Evolutionary conservation across 108 stramenopile species (phyloP), one percentile per base, ranked within the genome.

Genomic region (Asterionellopsis glacialis): DNA sequence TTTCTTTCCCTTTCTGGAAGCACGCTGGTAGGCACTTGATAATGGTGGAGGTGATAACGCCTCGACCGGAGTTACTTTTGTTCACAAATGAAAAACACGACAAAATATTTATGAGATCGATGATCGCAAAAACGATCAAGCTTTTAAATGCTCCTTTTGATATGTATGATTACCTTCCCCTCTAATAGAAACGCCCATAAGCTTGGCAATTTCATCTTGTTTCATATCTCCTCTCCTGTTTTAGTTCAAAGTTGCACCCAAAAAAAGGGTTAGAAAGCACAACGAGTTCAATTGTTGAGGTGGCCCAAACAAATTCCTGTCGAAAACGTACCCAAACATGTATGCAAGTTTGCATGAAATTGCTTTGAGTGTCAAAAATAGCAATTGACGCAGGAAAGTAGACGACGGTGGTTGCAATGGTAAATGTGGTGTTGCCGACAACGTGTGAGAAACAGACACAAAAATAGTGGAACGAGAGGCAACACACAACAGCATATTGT

Each of bases 331-430:
- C 47, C 93, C 94, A 55, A 97, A 82, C 9, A 99, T 60, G 67
- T 96, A 99, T 18, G 87, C 83, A 45, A 94, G 62, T 75, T 99
- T 99, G 58, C 87, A 82, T 9, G 83, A 76, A 39, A 66, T 85
- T 0, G 96, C 97, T 75, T 99, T 97, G 23, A 91, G 44, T 9
- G 98, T 99, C 97, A 99, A n/a, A n/a, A n/a, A n/a, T n/a, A n/a
- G n/a, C n/a, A n/a, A n/a, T n/a, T n/a, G n/a, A n/a, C n/a, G n/a
- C n/a, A n/a, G n/a, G n/a, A n/a, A n/a, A n/a, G n/a, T n/a, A n/a
- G n/a, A n/a, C n/a, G n/a, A n/a, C n/a, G n/a, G n/a, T n/a, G n/a
- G n/a, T n/a, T n/a, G n/a, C n/a, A n/a, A n/a, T n/a, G n/a, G n/a
- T n/a, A n/a, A n/a, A n/a, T n/a, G n/a, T n/a, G n/a, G n/a, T n/a